Conservation (phyloP, 129 eudicot species). For the Centrapalus pauciflorus region DNA sequence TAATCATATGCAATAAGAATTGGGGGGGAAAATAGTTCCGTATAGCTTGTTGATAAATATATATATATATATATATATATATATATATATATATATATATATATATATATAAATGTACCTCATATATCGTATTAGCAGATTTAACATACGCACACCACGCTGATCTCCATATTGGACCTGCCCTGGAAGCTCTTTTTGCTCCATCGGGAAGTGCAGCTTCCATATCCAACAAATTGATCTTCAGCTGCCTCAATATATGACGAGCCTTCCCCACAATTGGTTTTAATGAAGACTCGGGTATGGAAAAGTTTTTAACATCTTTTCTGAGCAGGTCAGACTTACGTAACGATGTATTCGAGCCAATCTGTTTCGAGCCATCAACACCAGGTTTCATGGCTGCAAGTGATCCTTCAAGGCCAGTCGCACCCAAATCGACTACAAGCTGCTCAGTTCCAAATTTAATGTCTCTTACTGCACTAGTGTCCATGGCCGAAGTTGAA, state of each 20-base stretch:
- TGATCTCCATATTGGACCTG: conserved; percentile 14
- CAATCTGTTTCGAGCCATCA: background rate
- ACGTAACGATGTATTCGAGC: background rate
- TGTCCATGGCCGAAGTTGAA: background rate
- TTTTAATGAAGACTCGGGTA: background rate
- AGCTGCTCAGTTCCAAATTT: too few species aligned
- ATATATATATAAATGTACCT: background rate
- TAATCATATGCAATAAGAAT: too few species aligned
- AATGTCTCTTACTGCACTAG: too few species aligned
- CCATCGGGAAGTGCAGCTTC: conserved; percentile 63
- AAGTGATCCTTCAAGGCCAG: too few species aligned
- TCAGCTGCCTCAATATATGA: conserved; percentile 33
- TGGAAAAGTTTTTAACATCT: background rate
- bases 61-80: too few species aligned
- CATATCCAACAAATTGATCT: conserved; percentile 58
- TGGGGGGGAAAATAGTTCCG: too few species aligned
- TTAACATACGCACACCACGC: conserved; percentile 27
- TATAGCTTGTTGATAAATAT: too few species aligned
- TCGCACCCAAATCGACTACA: too few species aligned
- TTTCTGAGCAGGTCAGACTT: background rate
- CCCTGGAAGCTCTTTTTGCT: conserved; percentile 16
- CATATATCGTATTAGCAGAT: conserved; percentile 15
- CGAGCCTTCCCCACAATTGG: background rate
- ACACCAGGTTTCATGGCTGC: background rate
- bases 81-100: too few species aligned